phyloP scores from a whole-genome alignment of 805 yeast genomes.

The Lipomyces kockii region DNA sequence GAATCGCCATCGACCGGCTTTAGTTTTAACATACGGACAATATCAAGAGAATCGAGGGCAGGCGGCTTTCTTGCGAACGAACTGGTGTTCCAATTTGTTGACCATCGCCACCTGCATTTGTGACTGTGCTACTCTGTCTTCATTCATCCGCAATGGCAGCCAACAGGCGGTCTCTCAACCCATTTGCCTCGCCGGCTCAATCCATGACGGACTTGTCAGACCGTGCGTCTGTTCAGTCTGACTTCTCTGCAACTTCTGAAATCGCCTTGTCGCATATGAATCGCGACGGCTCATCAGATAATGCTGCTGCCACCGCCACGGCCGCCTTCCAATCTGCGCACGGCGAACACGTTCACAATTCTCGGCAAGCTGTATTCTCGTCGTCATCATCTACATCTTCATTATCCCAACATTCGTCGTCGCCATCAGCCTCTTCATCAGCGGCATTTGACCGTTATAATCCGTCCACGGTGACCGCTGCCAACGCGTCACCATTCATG shows the following conservation, averaged over 20 bases:
- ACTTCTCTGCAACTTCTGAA: slow-evolving; percentile 29
- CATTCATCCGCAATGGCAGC: slow-evolving; percentile 13
- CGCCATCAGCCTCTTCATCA: slow-evolving; percentile 16
- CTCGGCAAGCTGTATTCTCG: slow-evolving; percentile 34
- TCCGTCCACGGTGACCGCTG: background rate
- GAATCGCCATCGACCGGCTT: background rate
- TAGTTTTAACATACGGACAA: background rate
- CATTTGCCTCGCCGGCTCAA: slow-evolving; percentile 34
- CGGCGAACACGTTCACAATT: slow-evolving; percentile 31
- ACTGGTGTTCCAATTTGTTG: background rate
- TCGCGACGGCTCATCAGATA: background rate
- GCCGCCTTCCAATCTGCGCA: slow-evolving; percentile 27
- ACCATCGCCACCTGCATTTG: background rate
- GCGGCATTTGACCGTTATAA: background rate
- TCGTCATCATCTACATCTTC: slow-evolving; percentile 25
- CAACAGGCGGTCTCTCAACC: slow-evolving; percentile 22
- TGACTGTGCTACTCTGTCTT: background rate
- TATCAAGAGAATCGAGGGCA: background rate
- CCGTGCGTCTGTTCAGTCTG: slow-evolving; percentile 30
- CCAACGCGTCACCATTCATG: slow-evolving; percentile 21
- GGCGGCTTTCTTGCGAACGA: background rate
- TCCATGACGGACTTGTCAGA: slow-evolving; percentile 23
- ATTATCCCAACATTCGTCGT: slow-evolving; percentile 13
- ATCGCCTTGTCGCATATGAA: slow-evolving; percentile 19
- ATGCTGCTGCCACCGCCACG: slow-evolving; percentile 5